Percentiles rank a stretch among this genome's conserved stretches.
Conservation (phyloP, 1,284 basidiomycete species). For the Sparassis latifolia region DNA sequence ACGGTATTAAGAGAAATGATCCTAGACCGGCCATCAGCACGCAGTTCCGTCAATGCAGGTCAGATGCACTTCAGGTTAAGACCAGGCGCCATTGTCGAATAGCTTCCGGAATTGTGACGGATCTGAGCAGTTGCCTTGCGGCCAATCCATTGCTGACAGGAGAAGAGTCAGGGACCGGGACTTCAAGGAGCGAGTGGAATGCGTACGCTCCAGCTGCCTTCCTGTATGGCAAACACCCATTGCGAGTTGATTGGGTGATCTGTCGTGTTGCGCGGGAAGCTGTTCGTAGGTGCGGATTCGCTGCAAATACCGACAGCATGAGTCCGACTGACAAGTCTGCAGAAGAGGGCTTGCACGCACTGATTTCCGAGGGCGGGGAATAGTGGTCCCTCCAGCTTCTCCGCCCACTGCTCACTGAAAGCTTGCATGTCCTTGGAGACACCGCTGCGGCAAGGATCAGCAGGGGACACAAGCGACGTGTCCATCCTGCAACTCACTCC, state of each 20-base stretch:
- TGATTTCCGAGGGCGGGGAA: slow-evolving; percentile 48
- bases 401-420: slow-evolving; percentile 39
- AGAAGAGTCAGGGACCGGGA: background rate
- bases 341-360: slow-evolving; percentile 23
- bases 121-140: slow-evolving; percentile 32
- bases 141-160: slow-evolving; percentile 35
- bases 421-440: slow-evolving; percentile 33
- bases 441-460: slow-evolving; percentile 23
- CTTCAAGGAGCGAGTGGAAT: background rate
- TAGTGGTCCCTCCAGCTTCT: slow-evolving; percentile 31
- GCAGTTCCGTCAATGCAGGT: background rate
- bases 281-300: slow-evolving; percentile 42
- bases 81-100: slow-evolving; percentile 35
- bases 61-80: slow-evolving; percentile 35
- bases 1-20: slow-evolving; percentile 53
- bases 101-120: slow-evolving; percentile 42
- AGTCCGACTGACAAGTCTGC: background rate
- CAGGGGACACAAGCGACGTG: no score
- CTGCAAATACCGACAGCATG: slow-evolving; percentile 18
- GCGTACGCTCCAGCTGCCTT: slow-evolving; percentile 39
- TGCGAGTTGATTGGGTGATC: slow-evolving; percentile 26
- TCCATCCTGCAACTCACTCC: slow-evolving; percentile 23
- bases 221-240: slow-evolving; percentile 45
- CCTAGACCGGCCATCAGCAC: slow-evolving; percentile 17
- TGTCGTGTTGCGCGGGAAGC: slow-evolving; percentile 40